A percentile compares a stretch with the other conserved stretches of the same genome.
Evolutionary conservation across 371 early-diverging fungal species (phyloP).

Genomic region (Apophysomyces variabilis): DNA sequence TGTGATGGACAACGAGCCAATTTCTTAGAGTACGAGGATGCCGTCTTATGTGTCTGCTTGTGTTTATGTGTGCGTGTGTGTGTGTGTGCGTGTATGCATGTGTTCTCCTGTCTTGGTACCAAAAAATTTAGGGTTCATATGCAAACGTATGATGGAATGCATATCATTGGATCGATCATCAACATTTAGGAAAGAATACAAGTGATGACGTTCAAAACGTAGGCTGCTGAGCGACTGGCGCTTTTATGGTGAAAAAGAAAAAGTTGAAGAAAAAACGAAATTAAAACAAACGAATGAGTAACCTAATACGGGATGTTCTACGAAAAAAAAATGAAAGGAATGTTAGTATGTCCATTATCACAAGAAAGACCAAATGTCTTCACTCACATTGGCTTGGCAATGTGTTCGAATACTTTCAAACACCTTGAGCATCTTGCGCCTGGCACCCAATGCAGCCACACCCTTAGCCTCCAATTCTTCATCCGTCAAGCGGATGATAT

Average conservation of each 20-base stretch:
- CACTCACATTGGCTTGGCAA: slow-evolving; percentile 56
- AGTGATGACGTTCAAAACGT: neutral
- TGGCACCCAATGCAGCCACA: slow-evolving; percentile 93
- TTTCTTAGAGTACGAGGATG: neutral
- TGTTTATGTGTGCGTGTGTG: too few relatives aligned
- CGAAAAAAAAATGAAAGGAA: neutral
- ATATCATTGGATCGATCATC: neutral
- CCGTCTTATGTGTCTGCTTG: too few relatives aligned
- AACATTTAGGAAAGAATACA: neutral
- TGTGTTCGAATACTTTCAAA: slow-evolving; percentile 82
- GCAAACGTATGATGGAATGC: neutral
- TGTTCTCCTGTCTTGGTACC: neutral
- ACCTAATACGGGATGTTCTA: slow-evolving; percentile 20
- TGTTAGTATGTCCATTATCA: neutral
- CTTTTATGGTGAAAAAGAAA: slow-evolving; percentile 7
- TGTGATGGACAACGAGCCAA: neutral
- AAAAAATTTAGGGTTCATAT: neutral
- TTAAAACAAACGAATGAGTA: slow-evolving; percentile 6
- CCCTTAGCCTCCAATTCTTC: slow-evolving; percentile 84
- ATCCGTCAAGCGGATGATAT: slow-evolving; percentile 86
- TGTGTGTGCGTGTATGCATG: too few relatives aligned
- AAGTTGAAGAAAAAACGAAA: slow-evolving; percentile 11
- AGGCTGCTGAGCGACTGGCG: slow-evolving; percentile 8
- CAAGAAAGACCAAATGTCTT: neutral
- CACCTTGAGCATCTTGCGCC: slow-evolving; percentile 95